Evolutionary conservation across 768 basidiomycete species (phyloP), one percentile per base, ranked within the genome.

Genomic region (Tubosaeta brunneosetosa): DNA sequence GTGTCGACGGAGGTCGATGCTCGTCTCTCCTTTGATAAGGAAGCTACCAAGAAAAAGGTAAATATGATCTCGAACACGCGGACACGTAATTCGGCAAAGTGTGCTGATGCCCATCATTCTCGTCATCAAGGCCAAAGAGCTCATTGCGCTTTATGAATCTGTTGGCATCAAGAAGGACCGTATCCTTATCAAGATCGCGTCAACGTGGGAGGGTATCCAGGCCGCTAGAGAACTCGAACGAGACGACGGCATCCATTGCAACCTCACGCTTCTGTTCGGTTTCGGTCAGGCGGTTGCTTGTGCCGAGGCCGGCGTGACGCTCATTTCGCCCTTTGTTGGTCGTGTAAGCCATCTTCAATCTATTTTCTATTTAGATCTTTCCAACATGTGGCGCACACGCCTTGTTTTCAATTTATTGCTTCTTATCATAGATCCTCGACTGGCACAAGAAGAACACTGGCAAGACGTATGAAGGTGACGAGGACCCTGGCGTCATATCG

Each of bases 1-100:
- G 95, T 99, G 56, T 99, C 97, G 41, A 98, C 97, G 57, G 97
- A 99, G 73, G 94, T 99, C 61, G 97, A 99, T 71, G 97, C 97
- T 46, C 87, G 91, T 61, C 84, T 98, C 52, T 98, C 95, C 56
- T 97, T 97, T 72, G 90, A 97, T 76, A 97, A 91, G 74, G 85
- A 86, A 71, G 90, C 67, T 19, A 97, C 93, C 60, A 94, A 93
- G 74, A 82, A 81, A 56, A 95, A 94, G 85, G 87, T 81, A 62
- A 64, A 44, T 22, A 22, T 61, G 50, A 36, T 27, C 44, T 49
- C 32, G 57, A 66, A 53, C 53, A 43, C 9, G 33, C 19, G 14
- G 55, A 56, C 46, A 64, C 62, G 60, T 65, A 61, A 66, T 56
- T 53, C 59, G 55, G 44, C 51, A 55, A 36, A 44, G 33, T n/a